Base-by-base conservation (phyloP, 192 early-diverging fungal species). In the Obelidium mucronatum region DNA sequence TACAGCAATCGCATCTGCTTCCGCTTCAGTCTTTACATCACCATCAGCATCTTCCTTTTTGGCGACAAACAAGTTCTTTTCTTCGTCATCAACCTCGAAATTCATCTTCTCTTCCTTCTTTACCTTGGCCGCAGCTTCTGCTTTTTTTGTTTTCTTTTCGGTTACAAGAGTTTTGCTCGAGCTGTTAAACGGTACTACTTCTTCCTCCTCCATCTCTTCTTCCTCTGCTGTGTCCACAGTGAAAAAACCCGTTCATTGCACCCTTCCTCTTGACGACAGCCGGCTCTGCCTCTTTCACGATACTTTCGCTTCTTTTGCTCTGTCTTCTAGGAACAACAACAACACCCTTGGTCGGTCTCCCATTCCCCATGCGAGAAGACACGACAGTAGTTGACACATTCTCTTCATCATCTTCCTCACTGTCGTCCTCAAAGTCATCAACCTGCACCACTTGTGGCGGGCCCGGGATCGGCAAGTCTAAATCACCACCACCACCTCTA, bases 351-450 rank as follows among this genome's bases (percentile, higher is more conserved):
- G 5, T 17, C 15, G 24, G 26, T 39, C 26, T 59, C 13, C 19
- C 30, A 22, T 42, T 36, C 40, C 34, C 66, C 19, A n/a, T 51
- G 24, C 13, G 35, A 19, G 66, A 42, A 48, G 35, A 26, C 66
- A 48, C 28, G 33, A 67, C 66, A 22, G 42, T 42, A 6, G 37
- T 33, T 30, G 13, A 8, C 17, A 48, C 39, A 24, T 71, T 58
- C n/a, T 76, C 73, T 11, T 75, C 71, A 3, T 48, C 61, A 35
- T 66, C 76, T 19, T 75, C 40, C 22, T 60, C 33, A 52, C 59
- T 51, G 30, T 64, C 78, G 28, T 51, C 58, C n/a, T n/a, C n/a
- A n/a, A n/a, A n/a, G 28, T 79, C 74, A 37, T 79, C 69, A 30
- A 60, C 8, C 31, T 72, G 22, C 6, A 72, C 53, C 1, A 36